Base-by-base conservation (phyloP, 2,329 filamentous ascomycete genomes). In the Fusarium denticulatum region DNA sequence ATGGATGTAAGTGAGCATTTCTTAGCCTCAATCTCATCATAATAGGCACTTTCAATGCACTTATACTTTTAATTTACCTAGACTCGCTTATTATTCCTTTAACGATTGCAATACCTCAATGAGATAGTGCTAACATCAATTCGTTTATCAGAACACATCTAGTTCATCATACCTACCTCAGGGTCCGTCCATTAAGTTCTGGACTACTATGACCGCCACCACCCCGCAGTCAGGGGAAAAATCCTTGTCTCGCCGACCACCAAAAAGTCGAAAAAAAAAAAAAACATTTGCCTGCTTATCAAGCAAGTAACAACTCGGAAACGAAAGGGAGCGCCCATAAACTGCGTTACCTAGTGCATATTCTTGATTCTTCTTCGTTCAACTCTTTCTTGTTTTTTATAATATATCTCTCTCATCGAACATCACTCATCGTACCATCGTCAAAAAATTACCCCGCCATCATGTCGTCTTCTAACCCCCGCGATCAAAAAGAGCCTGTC, bases 381-480 rank as follows among this genome's bases (percentile, higher is more conserved):
- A 24, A 24, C n/a, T 43, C n/a, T 43, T 39, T 22, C 37, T 39
- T 22, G 20, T 43, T 28, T 49, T 20, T 37, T 8, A 57, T 28
- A 9, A 3, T 32, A 37, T 32, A 15, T 24, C 45, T 15, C 42
- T 13, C 42, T 59, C 43, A 36, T 49, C n/a, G 39, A 64, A 46
- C 30, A 45, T 20, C 60, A 30, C 24, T 55, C 34, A 15, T 49
- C 39, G 34, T 50, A 32, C 34, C n/a, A 49, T 55, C 30, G 14
- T 64, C 40, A 36, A 24, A 47, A 61, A 76, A 74, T 47, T 76
- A 77, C 76, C 76, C 73, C 68, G 73, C 72, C 72, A 77, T 78
- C 71, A 81, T 81, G 80, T 79, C 80, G 55, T 77, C 79, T 66
- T 76, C 79, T 45, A 76, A 78, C 63, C 74, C 66, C 66, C 74